Percentiles rank a stretch among this genome's conserved stretches.
phyloP scores from a whole-genome alignment of 208 protist genomes.

The Herpetomonas tarakana region DNA sequence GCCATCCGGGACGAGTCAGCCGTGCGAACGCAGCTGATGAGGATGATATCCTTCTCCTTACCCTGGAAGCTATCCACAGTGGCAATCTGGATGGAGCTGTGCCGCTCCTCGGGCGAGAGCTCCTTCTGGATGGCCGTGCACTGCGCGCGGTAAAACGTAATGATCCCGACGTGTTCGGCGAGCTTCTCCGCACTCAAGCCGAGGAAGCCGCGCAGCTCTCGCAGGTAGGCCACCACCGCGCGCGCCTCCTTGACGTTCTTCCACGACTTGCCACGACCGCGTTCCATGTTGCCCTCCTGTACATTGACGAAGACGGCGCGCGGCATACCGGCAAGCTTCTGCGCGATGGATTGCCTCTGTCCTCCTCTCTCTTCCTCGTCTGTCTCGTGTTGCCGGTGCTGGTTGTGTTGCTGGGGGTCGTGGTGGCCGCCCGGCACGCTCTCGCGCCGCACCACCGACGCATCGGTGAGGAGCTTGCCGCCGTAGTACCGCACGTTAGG shows the following conservation, averaged over 20 bases:
- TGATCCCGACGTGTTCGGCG: conserved; percentile 55
- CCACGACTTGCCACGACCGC: conserved; percentile 30
- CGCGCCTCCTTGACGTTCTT: conserved; percentile 49
- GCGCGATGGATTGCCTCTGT: conserved; percentile 4
- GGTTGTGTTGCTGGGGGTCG: background rate
- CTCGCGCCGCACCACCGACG: conserved; percentile 26
- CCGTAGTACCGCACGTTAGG: conserved; percentile 83
- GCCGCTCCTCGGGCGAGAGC: conserved; percentile 49
- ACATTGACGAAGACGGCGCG: conserved; percentile 81
- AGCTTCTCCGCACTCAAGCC: conserved; percentile 46
- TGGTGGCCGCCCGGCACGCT: background rate
- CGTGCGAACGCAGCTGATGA: conserved; percentile 89
- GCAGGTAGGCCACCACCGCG: conserved; percentile 67
- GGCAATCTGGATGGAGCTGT: conserved; percentile 66
- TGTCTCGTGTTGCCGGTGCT: background rate
- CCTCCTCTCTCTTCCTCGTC: conserved; percentile 10
- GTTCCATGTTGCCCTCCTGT: conserved; percentile 37
- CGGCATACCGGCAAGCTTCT: conserved; percentile 19
- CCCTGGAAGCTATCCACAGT: conserved; percentile 95
- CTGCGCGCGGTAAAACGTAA: conserved; percentile 87
- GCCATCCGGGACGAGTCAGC: background rate
- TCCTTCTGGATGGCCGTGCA: conserved; percentile 32
- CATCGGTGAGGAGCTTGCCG: conserved; percentile 45
- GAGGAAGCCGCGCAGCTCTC: conserved; percentile 53
- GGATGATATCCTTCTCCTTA: conserved; percentile 91